A percentile compares a stretch with the other conserved stretches of the same genome.
Evolutionary conservation across 78 protist genomes (phyloP).

Genomic region (Dictyostelium firmibasis): DNA sequence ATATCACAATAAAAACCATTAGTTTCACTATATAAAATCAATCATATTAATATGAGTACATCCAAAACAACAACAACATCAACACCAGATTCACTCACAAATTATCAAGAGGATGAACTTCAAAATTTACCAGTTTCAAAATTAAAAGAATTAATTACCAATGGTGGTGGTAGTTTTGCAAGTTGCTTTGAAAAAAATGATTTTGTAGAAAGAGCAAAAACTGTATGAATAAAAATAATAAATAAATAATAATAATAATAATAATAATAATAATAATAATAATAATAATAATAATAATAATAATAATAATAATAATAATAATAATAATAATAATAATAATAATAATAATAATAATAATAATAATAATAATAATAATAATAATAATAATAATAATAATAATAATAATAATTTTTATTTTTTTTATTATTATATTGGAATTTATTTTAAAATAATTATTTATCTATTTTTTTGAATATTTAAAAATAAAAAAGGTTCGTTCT

Average conservation of each 20-base stretch:
- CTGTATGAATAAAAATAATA: background rate
- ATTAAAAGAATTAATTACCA: slow-evolving; percentile 4
- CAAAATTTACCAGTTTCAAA: background rate
- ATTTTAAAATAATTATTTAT: too few species aligned
- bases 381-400: too few species aligned
- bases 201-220: slow-evolving; percentile 25
- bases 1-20: background rate
- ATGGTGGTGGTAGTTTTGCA: background rate
- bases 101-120: slow-evolving; percentile 10
- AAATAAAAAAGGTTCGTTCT: slow-evolving; percentile 21
- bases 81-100: background rate
- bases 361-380: too few species aligned
- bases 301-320: background rate
- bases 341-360: background rate
- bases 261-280: background rate
- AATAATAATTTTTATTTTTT: too few species aligned
- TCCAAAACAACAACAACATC: background rate
- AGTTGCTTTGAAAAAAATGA: slow-evolving; percentile 21
- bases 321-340: background rate
- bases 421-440: too few species aligned
- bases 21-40: too few species aligned
- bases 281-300: background rate
- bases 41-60: background rate
- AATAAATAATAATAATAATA: background rate
- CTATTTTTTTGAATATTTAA: too few species aligned